Base-by-base conservation (phyloP, 768 basidiomycete genomes). In the Pleurotus tuoliensis region DNA sequence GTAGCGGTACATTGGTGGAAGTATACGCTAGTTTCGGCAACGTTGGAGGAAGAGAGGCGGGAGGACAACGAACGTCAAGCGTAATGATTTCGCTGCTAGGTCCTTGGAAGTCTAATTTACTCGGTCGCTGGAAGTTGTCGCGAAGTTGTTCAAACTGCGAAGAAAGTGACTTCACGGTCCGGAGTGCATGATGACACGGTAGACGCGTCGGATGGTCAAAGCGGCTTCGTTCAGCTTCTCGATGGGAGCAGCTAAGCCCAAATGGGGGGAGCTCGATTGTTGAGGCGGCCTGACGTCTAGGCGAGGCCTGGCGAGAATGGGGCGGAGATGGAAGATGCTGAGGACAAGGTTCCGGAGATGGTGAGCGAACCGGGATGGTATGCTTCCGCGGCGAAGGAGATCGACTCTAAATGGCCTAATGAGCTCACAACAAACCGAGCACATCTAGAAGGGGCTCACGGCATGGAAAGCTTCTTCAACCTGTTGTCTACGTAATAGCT, bases 1-100 rank as follows among this genome's bases (percentile, higher is more conserved):
- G 84, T 18, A 90, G 68, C 0, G 79, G 67, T 16, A 78, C 82
- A 66, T 92, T 91, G 44, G 65, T 72, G 1, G 78, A 69, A 5
- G 84, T 83, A 71, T 78, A 92, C 3, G 83, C 81, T 37, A 92
- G 78, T 64, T 79, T 78, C 11, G 66, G 56, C 68, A 65, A 56
- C 34, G 39, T 47, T 55, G 38, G 62, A 58, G 39, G 61, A 57
- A 5, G 61, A 58, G 24, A 64, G 44, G 4, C 70, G 60, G 22
- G 68, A 61, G 3, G 62, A 18, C 5, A 58, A 22, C 54, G 41
- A 2, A 68, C 67, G 11, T 63, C 27, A 6, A 76, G 62, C 11
- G 68, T 65, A 27, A 73, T 58, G 3, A 66, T 49, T 15, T 66
- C 61, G 6, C 69, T 68, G 16, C 71, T 67, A 8, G 67, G 61